Evolutionary conservation across 352 stramenopile species (phyloP), one percentile per base, ranked within the genome.

Genomic region (Pythium scleroteichum): DNA sequence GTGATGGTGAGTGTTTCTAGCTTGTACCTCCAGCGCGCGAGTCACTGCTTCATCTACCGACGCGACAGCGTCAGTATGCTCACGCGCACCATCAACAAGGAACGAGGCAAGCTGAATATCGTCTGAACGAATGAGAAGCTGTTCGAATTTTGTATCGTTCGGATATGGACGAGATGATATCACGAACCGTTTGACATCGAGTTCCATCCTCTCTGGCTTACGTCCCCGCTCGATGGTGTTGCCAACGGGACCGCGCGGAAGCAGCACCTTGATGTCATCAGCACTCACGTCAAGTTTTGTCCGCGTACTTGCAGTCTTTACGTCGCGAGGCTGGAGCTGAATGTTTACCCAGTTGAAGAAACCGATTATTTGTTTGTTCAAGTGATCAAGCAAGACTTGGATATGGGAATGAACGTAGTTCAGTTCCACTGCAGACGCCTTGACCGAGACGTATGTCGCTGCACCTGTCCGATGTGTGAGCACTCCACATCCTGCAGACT

Each of bases 301-400:
- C 24, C 81, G 69, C 13, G 77, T 58, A 20, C 76, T 82, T 1
- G 72, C 44, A 2, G 59, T 3, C 53, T 65, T 48, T 2, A 78
- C 33, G 16, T 67, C 54, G 1, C 64, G 39, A 23, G 78, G 78
- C n/a, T 77, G 69, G 22, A 74, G 72, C 49, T 82, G 73, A 9
- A 87, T 58, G 17, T 77, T 79, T 8, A 75, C 73, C 78, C 79
- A 93, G 13, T 76, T 76, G 27, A 84, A 88, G 58, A 90, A 87
- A 0, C 70, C 78, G 23, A 85, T 65, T 19, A 93, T 76, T 23
- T 90, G 70, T 58, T 82, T 79, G 22, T 72, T 73, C 17, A 90
- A 40, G 56, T 87, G 78, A 16, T 88, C 65, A 5, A 66, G 32
- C 12, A 92, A 71, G 0, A 77, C 62, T 19, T 50, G 53, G 27